These are phyloP conservation scores for Cornus florida DNA, from an alignment of 148 eudicot genomes.

Conservation along the genomic window DNA sequence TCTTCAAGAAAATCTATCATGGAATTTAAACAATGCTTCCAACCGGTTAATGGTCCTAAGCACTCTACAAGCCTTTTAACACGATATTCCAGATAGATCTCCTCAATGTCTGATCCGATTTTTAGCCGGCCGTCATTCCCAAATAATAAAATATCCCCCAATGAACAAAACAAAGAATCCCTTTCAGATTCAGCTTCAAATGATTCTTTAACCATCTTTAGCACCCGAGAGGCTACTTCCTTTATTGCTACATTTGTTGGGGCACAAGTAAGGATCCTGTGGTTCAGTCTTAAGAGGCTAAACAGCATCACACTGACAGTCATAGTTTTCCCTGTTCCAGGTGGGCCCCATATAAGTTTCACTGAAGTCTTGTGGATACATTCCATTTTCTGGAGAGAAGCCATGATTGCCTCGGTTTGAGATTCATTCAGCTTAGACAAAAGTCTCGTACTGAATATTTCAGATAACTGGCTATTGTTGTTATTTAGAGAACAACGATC, in stretches of 20 bases:
- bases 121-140: constrained; percentile 52
- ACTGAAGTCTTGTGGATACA: constrained; percentile 29
- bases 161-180: constrained; percentile 18
- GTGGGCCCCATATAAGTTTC: constrained; percentile 66
- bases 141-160: constrained; percentile 54
- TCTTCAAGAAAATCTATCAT: constrained; percentile 49
- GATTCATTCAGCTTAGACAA: constrained; percentile 37
- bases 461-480: constrained; percentile 20
- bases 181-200: constrained; percentile 21
- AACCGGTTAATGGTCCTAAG: constrained; percentile 50
- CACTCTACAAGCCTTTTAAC: constrained; percentile 44
- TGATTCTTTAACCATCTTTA: constrained; percentile 30
- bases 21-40: constrained; percentile 40
- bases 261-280: constrained; percentile 45
- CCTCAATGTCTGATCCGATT: constrained; percentile 40
- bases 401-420: constrained; percentile 27
- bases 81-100: constrained; percentile 55
- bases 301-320: constrained; percentile 44
- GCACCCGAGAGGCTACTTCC: constrained; percentile 54
- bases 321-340: constrained; percentile 66
- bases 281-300: constrained; percentile 32
- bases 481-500: constrained; percentile 19
- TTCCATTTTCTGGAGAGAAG: constrained; percentile 24
- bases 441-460: constrained; percentile 12
- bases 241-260: constrained; percentile 59